Percentiles rank a stretch among this genome's conserved stretches.
phyloP scores from a whole-genome alignment of 2,329 filamentous ascomycete genomes.

The Nothophoma quercina region DNA sequence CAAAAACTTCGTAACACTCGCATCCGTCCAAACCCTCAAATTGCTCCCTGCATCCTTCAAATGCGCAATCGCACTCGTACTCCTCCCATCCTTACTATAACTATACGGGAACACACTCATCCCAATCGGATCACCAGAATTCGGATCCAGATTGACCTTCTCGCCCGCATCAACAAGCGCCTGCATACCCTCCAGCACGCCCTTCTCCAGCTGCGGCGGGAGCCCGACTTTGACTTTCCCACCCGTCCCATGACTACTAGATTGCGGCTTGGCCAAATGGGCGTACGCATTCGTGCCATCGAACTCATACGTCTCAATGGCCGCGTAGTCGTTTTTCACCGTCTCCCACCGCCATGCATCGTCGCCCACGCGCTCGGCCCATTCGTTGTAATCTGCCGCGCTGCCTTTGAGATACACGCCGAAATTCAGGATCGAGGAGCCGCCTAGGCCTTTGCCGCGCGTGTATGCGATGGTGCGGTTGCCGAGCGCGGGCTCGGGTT shows the following conservation, averaged over 20 bases:
- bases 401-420: slow-evolving; percentile 57
- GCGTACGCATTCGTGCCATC: slow-evolving; percentile 37
- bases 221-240: slow-evolving; percentile 37
- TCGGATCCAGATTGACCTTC: slow-evolving; percentile 63
- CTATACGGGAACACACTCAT: slow-evolving; percentile 48
- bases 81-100: slow-evolving; percentile 42
- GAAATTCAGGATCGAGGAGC: slow-evolving; percentile 57
- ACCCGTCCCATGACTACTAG: slow-evolving; percentile 56
- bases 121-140: slow-evolving; percentile 47
- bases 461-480: slow-evolving; percentile 53
- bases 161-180: slow-evolving; percentile 65
- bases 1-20: slow-evolving; percentile 51
- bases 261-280: slow-evolving; percentile 58
- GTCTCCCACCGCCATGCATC: slow-evolving; percentile 63
- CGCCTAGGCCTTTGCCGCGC: slow-evolving; percentile 60
- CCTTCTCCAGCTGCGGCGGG: slow-evolving; percentile 65
- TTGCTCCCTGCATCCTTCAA: slow-evolving; percentile 57
- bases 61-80: slow-evolving; percentile 46
- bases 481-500: slow-evolving; percentile 41
- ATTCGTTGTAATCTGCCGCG: slow-evolving; percentile 68
- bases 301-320: slow-evolving; percentile 63
- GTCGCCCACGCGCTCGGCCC: slow-evolving; percentile 65
- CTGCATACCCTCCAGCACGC: slow-evolving; percentile 61
- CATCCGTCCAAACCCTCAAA: slow-evolving; percentile 60
- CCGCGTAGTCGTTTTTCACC: slow-evolving; percentile 60